These are phyloP conservation scores for Bathelium albidoporum DNA, from an alignment of 495 filamentous ascomycete genomes.

Conservation along the genomic window DNA sequence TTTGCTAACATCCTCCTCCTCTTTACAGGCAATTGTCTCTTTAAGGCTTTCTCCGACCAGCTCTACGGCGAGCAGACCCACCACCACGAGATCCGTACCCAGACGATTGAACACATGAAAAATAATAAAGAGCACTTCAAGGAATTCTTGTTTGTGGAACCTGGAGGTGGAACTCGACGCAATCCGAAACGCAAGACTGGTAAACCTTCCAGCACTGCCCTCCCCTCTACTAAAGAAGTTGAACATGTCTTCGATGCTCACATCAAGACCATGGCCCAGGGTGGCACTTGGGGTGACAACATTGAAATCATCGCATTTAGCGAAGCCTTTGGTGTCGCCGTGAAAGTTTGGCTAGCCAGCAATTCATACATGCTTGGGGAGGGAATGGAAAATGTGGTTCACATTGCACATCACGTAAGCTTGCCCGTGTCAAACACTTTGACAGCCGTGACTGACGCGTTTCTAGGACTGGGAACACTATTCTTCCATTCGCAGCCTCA, in stretches of 20 bases:
- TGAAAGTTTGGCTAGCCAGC: constrained; percentile 51
- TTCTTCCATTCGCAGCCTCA: constrained; percentile 56
- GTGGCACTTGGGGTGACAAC: constrained; percentile 60
- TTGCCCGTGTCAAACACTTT: neutral
- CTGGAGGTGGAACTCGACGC: constrained; percentile 49
- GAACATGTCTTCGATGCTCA: constrained; percentile 53
- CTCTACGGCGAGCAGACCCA: constrained; percentile 53
- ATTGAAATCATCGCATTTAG: constrained; percentile 63
- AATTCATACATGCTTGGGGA: constrained; percentile 34
- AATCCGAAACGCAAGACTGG: constrained; percentile 53
- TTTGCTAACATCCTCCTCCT: constrained; percentile 9
- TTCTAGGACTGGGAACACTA: constrained; percentile 59
- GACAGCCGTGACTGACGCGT: neutral
- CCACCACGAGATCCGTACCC: constrained; percentile 48
- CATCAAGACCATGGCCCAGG: constrained; percentile 49
- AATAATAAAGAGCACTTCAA: constrained; percentile 53
- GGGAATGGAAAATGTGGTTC: constrained; percentile 32
- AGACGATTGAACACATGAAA: constrained; percentile 54
- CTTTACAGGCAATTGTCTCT: constrained; percentile 62
- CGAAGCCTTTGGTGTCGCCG: constrained; percentile 48
- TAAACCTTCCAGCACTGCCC: constrained; percentile 24
- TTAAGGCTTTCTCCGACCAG: constrained; percentile 69
- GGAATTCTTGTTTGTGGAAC: constrained; percentile 49
- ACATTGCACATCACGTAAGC: constrained; percentile 68
- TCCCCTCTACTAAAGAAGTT: constrained; percentile 45